These are phyloP conservation scores for Pestalotiopsis sp. DNA, from an alignment of 2,329 filamentous ascomycete genomes.

Conservation along the genomic window DNA sequence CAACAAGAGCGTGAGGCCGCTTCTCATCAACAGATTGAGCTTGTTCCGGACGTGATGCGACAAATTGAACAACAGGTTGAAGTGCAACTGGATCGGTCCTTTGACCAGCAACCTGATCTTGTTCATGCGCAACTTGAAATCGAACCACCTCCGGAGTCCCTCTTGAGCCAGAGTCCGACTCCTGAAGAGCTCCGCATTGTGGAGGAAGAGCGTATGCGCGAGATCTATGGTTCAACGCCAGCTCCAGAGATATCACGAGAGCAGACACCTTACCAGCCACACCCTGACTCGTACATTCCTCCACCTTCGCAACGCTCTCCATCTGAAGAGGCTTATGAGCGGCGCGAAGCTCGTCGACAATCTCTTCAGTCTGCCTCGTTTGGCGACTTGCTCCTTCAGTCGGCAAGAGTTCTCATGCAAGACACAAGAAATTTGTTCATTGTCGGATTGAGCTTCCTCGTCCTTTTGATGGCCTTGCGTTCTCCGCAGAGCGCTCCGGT, in stretches of 20 bases:
- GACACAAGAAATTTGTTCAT: conserved; percentile 65
- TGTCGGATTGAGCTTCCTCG: conserved; percentile 53
- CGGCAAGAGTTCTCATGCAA: conserved; percentile 54
- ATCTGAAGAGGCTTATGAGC: conserved; percentile 31
- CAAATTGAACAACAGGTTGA: conserved; percentile 38
- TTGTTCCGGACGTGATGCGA: conserved; percentile 35
- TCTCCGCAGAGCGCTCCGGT: conserved; percentile 30
- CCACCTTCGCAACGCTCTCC: conserved; percentile 28
- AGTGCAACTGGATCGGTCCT: conserved; percentile 29
- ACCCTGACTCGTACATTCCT: conserved; percentile 26
- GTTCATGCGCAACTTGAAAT: conserved; percentile 33
- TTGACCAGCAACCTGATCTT: conserved; percentile 25
- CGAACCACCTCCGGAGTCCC: conserved; percentile 21
- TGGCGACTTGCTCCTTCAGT: conserved; percentile 55
- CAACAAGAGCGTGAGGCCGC: conserved; percentile 41
- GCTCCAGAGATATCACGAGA: conserved; percentile 7
- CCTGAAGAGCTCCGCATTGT: conserved; percentile 14
- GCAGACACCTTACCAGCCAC: conserved; percentile 18
- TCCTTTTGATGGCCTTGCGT: conserved; percentile 51
- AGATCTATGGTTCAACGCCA: conserved; percentile 13
- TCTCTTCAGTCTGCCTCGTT: conserved; percentile 49
- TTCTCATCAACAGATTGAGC: conserved; percentile 31
- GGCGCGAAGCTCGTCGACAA: conserved; percentile 30
- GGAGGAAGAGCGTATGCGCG: conserved; percentile 19
- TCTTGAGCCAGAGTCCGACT: conserved; percentile 11